Conservation (phyloP, 768 basidiomycete species). For the Mycena alexandri region DNA sequence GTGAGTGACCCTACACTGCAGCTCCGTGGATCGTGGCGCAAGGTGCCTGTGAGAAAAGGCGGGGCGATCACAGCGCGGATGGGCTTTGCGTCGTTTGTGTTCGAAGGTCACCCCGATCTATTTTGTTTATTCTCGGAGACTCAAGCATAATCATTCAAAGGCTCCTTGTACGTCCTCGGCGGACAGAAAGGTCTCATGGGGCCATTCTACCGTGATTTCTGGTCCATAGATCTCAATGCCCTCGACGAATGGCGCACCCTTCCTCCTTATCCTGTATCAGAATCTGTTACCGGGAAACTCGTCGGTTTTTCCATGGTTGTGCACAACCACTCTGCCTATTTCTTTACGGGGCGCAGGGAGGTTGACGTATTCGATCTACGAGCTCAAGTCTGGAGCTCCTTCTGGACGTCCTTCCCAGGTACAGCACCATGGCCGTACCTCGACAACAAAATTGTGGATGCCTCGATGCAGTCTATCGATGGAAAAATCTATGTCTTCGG, state of each 20-base stretch:
- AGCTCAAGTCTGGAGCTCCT: constrained; percentile 48
- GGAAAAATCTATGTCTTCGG: constrained; percentile 56
- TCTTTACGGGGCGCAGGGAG: constrained; percentile 47
- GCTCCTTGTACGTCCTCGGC: constrained; percentile 46
- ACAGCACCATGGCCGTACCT: constrained; percentile 43
- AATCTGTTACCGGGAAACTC: constrained; percentile 33
- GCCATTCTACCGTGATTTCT: constrained; percentile 46
- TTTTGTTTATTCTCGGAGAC: neutral
- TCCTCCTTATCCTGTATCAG: constrained; percentile 42
- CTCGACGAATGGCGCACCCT: constrained; percentile 43
- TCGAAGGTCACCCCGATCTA: constrained; percentile 38
- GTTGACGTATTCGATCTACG: constrained; percentile 54
- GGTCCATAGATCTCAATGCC: constrained; percentile 44
- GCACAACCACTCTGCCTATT: constrained; percentile 48
- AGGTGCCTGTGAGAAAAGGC: constrained; percentile 42
- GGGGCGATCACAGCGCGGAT: constrained; percentile 38
- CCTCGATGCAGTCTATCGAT: constrained; percentile 43
- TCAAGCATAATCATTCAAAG: constrained; percentile 24
- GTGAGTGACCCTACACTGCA: constrained; percentile 45
- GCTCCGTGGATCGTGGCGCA: constrained; percentile 53
- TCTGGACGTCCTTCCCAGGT: constrained; percentile 43
- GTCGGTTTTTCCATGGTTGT: constrained; percentile 44
- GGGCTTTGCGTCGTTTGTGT: constrained; percentile 46
- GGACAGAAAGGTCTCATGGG: constrained; percentile 44
- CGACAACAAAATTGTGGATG: constrained; percentile 27